Evolutionary conservation across 768 basidiomycete species (phyloP).

Genomic region (Macrolepiota fuliginosa): DNA sequence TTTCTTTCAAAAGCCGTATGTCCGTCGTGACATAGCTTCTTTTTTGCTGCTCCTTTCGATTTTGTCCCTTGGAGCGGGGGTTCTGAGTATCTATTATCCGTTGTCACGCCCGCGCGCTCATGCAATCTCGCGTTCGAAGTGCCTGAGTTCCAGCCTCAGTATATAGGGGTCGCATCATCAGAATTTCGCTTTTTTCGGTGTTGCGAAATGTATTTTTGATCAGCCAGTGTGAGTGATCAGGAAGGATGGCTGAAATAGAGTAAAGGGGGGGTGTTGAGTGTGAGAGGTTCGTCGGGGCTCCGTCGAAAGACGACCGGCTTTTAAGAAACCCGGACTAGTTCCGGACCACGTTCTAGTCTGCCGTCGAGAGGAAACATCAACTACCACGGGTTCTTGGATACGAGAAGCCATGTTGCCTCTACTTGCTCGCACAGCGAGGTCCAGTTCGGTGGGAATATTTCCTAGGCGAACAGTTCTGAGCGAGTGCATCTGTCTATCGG

Average conservation of each 20-base stretch:
- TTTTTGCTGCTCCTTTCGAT: neutral
- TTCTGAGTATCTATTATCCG: neutral
- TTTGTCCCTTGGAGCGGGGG: neutral
- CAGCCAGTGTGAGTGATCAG: neutral
- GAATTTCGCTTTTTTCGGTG: neutral
- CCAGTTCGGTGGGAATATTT: neutral
- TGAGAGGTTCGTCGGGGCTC: neutral
- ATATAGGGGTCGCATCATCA: neutral
- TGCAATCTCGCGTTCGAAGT: neutral
- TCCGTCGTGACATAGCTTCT: neutral
- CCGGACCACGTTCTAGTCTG: neutral
- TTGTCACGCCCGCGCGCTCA: neutral
- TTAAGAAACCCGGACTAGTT: neutral
- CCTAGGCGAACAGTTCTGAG: neutral
- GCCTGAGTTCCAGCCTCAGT: no score
- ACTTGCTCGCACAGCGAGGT: neutral
- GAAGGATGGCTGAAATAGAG: neutral
- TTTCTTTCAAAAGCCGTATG: neutral
- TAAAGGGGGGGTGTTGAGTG: neutral
- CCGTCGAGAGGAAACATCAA: neutral
- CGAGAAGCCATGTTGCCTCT: constrained; percentile 2
- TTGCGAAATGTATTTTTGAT: neutral
- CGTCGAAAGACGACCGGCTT: neutral
- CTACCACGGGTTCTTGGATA: constrained; percentile 1
- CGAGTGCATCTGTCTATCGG: neutral